Evolutionary conservation across 305 asterid species (phyloP).

Genomic region (Ruellia speciosa): DNA sequence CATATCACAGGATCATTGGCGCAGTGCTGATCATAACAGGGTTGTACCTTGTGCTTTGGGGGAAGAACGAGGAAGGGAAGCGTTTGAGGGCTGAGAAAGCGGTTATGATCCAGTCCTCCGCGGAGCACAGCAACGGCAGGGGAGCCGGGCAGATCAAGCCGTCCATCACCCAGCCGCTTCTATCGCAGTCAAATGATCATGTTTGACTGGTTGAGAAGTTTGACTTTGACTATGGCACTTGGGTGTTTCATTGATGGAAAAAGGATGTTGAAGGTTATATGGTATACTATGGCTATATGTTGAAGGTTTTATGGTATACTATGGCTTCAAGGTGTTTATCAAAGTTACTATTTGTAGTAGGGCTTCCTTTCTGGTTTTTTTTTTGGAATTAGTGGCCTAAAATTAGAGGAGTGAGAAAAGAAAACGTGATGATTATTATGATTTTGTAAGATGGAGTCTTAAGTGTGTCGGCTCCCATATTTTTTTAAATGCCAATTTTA

Average conservation of each 20-base stretch:
- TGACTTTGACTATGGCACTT: slow-evolving; percentile 1
- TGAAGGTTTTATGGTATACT: too few relatives aligned
- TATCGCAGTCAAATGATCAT: slow-evolving; percentile 54
- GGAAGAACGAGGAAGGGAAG: slow-evolving; percentile 79
- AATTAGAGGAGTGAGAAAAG: background rate
- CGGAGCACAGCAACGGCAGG: slow-evolving; percentile 46
- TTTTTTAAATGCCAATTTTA: too few relatives aligned
- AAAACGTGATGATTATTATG: background rate
- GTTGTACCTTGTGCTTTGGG: slow-evolving; percentile 83
- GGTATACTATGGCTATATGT: too few relatives aligned
- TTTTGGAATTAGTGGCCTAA: background rate
- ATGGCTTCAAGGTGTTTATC: too few relatives aligned
- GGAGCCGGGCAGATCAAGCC: slow-evolving; percentile 49
- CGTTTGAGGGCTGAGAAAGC: slow-evolving; percentile 29
- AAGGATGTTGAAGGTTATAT: background rate
- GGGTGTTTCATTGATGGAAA: background rate
- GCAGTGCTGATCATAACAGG: slow-evolving; percentile 79
- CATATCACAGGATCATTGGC: slow-evolving; percentile 63
- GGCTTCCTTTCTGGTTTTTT: background rate
- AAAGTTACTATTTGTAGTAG: background rate
- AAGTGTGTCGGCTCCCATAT: too few relatives aligned
- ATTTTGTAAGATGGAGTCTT: background rate
- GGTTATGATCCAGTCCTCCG: slow-evolving; percentile 39
- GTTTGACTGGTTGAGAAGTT: slow-evolving; percentile 39
- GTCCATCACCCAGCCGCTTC: slow-evolving; percentile 80